These are phyloP conservation scores for Lunasporangiospora selenospora DNA, from an alignment of 192 early-diverging fungal genomes.

Conservation along the genomic window DNA sequence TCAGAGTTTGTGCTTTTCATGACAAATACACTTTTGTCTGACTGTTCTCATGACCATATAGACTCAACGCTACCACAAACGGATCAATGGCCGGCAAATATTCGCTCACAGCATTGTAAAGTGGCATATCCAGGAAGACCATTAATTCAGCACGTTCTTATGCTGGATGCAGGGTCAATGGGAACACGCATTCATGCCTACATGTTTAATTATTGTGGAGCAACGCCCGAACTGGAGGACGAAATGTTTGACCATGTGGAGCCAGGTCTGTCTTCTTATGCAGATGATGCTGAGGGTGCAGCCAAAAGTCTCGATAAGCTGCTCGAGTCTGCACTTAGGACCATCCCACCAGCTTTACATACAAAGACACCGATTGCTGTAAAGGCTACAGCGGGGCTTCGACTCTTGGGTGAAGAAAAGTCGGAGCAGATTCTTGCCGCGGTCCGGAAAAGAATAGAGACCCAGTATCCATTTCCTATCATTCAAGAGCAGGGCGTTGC, in stretches of 20 bases:
- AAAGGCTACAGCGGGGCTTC: conserved; percentile 91
- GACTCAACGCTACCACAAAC: no score
- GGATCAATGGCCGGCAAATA: no score
- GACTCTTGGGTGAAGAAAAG: conserved; percentile 73
- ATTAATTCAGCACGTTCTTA: conserved; percentile 82
- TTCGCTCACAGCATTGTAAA: conserved; percentile 64
- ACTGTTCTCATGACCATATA: no score
- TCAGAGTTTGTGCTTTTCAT: no score
- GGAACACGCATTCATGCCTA: conserved; percentile 97
- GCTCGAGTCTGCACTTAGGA: conserved; percentile 71
- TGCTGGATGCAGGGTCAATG: conserved; percentile 93
- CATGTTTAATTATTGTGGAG: conserved; percentile 89
- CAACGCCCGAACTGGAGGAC: conserved; percentile 77
- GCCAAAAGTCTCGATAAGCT: conserved; percentile 79
- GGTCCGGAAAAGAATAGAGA: conserved; percentile 65
- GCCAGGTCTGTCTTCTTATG: conserved; percentile 81
- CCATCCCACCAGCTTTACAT: conserved; percentile 70
- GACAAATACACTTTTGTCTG: no score
- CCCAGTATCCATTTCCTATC: conserved; percentile 79
- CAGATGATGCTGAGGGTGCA: conserved; percentile 70
- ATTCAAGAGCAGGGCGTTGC: conserved; percentile 68
- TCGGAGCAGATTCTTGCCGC: conserved; percentile 74
- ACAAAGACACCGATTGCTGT: conserved; percentile 86
- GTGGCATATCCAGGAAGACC: conserved; percentile 66
- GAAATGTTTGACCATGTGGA: conserved; percentile 84